Evolutionary conservation across 768 basidiomycete species (phyloP).

Genomic region (Lactifluus pinguis): DNA sequence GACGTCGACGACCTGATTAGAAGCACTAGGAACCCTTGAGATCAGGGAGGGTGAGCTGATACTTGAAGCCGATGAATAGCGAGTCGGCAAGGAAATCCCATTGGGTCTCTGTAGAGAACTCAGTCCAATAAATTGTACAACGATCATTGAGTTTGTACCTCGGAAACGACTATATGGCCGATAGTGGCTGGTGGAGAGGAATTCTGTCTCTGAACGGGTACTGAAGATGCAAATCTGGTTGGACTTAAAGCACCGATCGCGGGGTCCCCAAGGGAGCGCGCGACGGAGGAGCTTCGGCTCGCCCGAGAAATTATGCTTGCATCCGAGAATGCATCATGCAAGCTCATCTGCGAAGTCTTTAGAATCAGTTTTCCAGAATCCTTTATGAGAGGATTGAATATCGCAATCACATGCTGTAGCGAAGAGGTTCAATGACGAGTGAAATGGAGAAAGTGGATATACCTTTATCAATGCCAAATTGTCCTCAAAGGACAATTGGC

Average conservation of each 20-base stretch:
- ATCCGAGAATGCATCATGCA: conserved; percentile 4
- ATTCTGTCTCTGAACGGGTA: not conserved
- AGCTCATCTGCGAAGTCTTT: conserved; percentile 16
- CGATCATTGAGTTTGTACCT: not conserved
- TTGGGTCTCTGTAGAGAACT: not conserved
- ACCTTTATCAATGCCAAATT: conserved; percentile 32
- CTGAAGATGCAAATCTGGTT: conserved; percentile 1
- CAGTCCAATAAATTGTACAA: not conserved
- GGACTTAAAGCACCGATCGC: not conserved
- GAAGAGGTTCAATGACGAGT: not conserved
- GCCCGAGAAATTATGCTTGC: not conserved
- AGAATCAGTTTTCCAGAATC: conserved; percentile 16
- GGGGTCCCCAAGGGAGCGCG: not conserved
- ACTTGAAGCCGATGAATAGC: not conserved
- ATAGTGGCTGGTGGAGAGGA: not conserved
- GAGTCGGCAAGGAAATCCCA: not conserved
- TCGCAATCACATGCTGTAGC: conserved; percentile 18
- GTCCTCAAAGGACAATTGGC: conserved; percentile 35
- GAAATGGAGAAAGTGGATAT: conserved; percentile 3
- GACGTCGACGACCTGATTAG: not conserved
- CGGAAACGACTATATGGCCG: not conserved
- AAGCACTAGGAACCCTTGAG: not conserved
- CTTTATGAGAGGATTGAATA: conserved; percentile 17
- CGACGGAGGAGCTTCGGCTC: conserved; percentile 8
- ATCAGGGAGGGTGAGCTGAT: conserved; percentile 3